Conservation (phyloP, 345 rosid species). For the Brassica nigra region DNA sequence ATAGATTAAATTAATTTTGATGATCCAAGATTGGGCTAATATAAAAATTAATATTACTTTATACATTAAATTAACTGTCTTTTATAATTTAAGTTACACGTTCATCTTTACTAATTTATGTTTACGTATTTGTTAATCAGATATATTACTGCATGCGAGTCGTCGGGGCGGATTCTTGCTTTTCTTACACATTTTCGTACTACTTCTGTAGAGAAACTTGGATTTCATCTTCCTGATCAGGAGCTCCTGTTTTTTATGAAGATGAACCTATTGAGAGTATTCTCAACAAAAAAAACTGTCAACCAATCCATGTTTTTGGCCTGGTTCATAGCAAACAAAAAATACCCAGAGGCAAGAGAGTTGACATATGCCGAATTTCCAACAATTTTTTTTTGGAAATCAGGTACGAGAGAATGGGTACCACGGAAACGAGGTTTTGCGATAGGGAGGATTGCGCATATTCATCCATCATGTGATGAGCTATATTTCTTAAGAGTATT, state of each 20-base stretch:
- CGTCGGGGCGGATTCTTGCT: background rate
- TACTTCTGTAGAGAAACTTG: no score
- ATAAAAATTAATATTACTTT: no score
- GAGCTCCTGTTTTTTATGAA: background rate
- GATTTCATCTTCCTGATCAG: background rate
- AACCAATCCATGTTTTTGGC: background rate
- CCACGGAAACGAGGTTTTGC: background rate
- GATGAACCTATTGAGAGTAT: background rate
- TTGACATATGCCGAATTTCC: background rate
- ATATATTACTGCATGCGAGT: background rate
- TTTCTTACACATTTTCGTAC: background rate
- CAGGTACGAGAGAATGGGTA: background rate
- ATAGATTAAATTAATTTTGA: no score
- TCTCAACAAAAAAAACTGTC: background rate
- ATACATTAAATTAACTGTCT: no score
- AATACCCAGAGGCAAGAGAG: background rate
- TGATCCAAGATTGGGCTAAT: no score
- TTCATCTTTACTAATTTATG: background rate
- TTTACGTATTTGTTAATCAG: background rate
- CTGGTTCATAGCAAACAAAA: background rate
- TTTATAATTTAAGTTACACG: no score
- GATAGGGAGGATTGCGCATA: background rate
- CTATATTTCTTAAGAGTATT: background rate
- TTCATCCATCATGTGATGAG: background rate
- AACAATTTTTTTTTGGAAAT: background rate